These are phyloP conservation scores for Rhizophlyctis rosea DNA, from an alignment of 192 early-diverging fungal species.

Conservation along the genomic window DNA sequence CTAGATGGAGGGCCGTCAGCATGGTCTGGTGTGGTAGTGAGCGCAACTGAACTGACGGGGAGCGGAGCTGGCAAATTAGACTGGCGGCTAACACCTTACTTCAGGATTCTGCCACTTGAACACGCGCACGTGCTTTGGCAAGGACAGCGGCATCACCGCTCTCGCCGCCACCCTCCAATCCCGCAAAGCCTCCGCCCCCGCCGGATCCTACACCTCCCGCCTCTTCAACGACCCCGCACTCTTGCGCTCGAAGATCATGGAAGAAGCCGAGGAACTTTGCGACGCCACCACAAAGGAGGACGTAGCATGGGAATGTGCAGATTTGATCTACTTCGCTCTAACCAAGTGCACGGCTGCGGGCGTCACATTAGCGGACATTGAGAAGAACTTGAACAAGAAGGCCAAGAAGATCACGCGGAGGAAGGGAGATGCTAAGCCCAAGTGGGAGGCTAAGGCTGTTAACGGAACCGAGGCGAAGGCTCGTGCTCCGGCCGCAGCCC, in stretches of 20 bases:
- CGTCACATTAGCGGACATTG: constrained; percentile 81
- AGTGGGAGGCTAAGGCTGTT: constrained; percentile 13
- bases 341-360: constrained; percentile 79
- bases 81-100: background rate
- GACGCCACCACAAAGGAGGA: constrained; percentile 71
- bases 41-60: no score
- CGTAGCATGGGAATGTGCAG: constrained; percentile 93
- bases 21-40: no score
- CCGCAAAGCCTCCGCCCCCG: constrained; percentile 71
- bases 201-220: constrained; percentile 87
- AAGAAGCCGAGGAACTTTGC: constrained; percentile 92
- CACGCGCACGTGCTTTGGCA: constrained; percentile 89
- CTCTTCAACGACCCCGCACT: constrained; percentile 81
- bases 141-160: constrained; percentile 67
- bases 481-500: constrained; percentile 18
- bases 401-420: constrained; percentile 82
- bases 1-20: no score
- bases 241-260: constrained; percentile 88
- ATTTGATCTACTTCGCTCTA: constrained; percentile 94
- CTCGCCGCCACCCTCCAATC: constrained; percentile 66
- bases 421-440: constrained; percentile 91
- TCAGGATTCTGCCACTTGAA: constrained; percentile 91
- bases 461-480: constrained; percentile 6
- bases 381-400: constrained; percentile 77
- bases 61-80: no score